Base-by-base conservation (phyloP, 129 eudicot species). In the Helianthus annuus region DNA sequence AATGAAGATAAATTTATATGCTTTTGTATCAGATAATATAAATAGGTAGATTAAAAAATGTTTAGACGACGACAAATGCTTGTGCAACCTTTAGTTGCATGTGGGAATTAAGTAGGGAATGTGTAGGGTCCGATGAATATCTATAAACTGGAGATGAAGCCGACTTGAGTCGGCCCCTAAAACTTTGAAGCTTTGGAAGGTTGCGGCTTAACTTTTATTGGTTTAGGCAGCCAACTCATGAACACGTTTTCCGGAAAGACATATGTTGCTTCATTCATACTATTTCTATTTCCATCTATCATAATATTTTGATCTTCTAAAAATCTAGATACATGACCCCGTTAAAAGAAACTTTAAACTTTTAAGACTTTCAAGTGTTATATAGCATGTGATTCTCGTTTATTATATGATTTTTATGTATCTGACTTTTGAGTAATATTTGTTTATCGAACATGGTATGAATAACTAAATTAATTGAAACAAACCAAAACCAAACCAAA, bases 111-210 rank as follows among this genome's bases (percentile, higher is more conserved):
- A 56, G 55, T 66, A 49, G 39, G 60, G 45, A 62, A 61, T 12
- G 10, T 58, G 75, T 58, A 64, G 81, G 64, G 70, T 63, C 48
- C 12, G 6, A 42, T 11, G 61, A 36, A 14, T 32, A 24, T 63
- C 36, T 32, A 32, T 32, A 39, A 22, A 42, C 7, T 16, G 64
- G 60, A 52, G 69, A 69, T 62, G 29, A 70, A 70, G 81, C 81
- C 81, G 81, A 77, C 76, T 77, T n/a, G 59, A 77, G 81, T 77
- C 76, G 76, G 76, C 81, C 57, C 64, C 17, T 12, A 27, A 32
- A 17, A 10, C 15, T 64, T 63, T 62, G 64, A 59, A 69, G 66
- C 15, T 59, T 69, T 76, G 81, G 75, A 76, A n/a, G 57, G 56
- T 69, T 69, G 76, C 58, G 45, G 39, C 76, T 69, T 69, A 69